Percentiles rank a stretch among this genome's conserved stretches.
These are phyloP conservation scores for Pontederia crassipes DNA, from an alignment of 176 grass and related monocot genomes.

Conservation along the genomic window DNA sequence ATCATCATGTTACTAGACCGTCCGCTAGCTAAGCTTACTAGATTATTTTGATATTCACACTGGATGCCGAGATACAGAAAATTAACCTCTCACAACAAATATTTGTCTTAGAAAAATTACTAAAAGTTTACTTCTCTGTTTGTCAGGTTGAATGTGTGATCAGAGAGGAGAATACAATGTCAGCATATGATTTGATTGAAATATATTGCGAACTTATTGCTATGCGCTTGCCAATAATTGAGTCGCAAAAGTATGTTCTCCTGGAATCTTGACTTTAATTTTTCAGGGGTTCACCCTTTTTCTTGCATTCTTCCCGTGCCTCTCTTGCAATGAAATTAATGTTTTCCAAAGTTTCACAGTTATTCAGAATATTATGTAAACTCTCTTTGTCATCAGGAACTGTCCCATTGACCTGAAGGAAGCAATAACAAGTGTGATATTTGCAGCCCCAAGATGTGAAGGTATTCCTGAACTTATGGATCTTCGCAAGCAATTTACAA, in stretches of 20 bases:
- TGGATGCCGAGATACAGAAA: too few species aligned
- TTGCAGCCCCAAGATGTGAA: constrained; percentile 33
- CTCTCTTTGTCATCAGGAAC: constrained; percentile 7
- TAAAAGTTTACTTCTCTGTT: constrained; percentile 11
- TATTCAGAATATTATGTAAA: background rate
- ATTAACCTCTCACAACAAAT: too few species aligned
- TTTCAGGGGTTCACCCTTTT: background rate
- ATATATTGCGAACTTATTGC: constrained; percentile 86
- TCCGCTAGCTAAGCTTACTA: too few species aligned
- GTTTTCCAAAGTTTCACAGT: background rate
- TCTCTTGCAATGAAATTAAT: too few species aligned
- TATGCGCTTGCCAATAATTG: constrained; percentile 69
- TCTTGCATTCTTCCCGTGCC: too few species aligned
- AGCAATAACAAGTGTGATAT: constrained; percentile 27
- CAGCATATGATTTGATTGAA: constrained; percentile 77
- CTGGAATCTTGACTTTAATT: constrained; percentile 1
- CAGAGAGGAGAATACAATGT: constrained; percentile 79
- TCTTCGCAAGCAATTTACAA: constrained; percentile 23
- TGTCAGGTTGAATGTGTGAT: constrained; percentile 89
- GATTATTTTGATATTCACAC: too few species aligned
- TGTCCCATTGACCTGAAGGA: constrained; percentile 40
- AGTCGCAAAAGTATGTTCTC: constrained; percentile 69
- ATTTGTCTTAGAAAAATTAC: background rate
- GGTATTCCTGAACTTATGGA: constrained; percentile 31
- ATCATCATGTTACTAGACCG: too few species aligned